These are phyloP conservation scores for Colletotrichum sp. DNA, from an alignment of 2,329 filamentous ascomycete species.

Conservation along the genomic window DNA sequence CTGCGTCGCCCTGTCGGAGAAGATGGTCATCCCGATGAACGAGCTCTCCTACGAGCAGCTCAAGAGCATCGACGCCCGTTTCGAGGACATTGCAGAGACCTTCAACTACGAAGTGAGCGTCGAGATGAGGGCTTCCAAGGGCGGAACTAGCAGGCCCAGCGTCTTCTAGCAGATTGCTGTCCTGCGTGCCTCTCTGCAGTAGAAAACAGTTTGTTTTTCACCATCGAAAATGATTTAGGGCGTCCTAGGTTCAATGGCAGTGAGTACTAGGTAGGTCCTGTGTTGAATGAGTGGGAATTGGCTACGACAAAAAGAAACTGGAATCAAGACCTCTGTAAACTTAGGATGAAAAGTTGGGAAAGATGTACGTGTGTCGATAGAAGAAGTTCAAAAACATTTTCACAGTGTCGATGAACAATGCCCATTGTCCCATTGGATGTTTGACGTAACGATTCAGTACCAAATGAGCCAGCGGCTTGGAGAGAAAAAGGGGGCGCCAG, in stretches of 20 bases:
- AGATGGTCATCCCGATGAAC: slow-evolving; percentile 71
- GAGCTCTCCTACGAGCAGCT: slow-evolving; percentile 71
- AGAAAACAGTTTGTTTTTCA: too few relatives aligned
- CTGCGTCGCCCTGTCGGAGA: slow-evolving; percentile 72
- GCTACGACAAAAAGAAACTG: background rate
- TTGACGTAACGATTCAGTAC: background rate
- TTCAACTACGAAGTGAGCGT: slow-evolving; percentile 87
- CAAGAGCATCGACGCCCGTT: slow-evolving; percentile 70
- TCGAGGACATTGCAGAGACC: slow-evolving; percentile 72
- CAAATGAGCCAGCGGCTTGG: background rate
- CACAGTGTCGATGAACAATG: background rate
- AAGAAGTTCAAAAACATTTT: background rate
- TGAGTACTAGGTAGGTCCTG: background rate
- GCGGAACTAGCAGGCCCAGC: slow-evolving; percentile 76
- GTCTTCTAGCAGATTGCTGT: slow-evolving; percentile 69
- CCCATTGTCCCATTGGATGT: background rate
- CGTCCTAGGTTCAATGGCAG: background rate
- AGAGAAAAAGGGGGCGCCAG: background rate
- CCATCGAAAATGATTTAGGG: background rate
- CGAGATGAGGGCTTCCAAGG: slow-evolving; percentile 77
- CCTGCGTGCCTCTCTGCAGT: background rate
- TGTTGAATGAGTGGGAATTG: background rate
- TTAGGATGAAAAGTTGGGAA: background rate
- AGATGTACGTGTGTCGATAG: background rate
- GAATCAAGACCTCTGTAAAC: background rate